Evolutionary conservation across 2,329 filamentous ascomycete species (phyloP).

Genomic region (Setomelanomma holmii): DNA sequence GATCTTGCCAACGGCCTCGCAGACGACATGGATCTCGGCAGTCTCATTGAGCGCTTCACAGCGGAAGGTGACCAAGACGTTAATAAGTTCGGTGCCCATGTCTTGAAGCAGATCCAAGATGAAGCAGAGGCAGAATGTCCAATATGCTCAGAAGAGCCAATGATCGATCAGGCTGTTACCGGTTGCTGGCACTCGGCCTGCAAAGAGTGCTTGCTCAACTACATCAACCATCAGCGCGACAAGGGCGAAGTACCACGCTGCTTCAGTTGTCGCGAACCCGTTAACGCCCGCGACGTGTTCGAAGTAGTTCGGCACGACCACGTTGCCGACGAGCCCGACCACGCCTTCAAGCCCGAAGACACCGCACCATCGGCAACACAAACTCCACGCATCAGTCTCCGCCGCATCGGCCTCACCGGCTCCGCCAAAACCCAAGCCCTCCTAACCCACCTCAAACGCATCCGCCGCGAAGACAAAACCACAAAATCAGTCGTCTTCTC

Average conservation of each 20-base stretch:
- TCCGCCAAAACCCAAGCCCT: constrained; percentile 89
- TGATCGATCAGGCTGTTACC: constrained; percentile 92
- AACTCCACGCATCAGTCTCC: constrained; percentile 63
- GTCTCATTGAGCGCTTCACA: constrained; percentile 84
- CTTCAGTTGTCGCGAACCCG: constrained; percentile 85
- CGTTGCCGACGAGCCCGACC: constrained; percentile 55
- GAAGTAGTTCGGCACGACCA: constrained; percentile 85
- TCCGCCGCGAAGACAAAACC: constrained; percentile 69
- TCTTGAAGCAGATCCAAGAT: constrained; percentile 87
- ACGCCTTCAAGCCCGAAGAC: constrained; percentile 40
- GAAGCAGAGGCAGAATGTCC: constrained; percentile 91
- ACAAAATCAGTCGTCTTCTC: constrained; percentile 94
- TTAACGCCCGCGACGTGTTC: constrained; percentile 86
- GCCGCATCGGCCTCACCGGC: constrained; percentile 70
- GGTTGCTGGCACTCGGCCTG: constrained; percentile 98
- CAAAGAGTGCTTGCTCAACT: constrained; percentile 89
- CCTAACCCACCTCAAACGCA: constrained; percentile 73
- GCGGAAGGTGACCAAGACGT: constrained; percentile 64
- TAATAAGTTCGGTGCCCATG: constrained; percentile 83
- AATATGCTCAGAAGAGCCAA: constrained; percentile 93
- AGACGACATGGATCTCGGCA: constrained; percentile 94
- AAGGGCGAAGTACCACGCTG: constrained; percentile 79
- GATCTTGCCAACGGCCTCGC: constrained; percentile 82
- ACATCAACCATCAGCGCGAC: constrained; percentile 84
- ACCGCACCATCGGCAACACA: constrained; percentile 31